Base-by-base conservation (phyloP, 225 moss, liverwort and hornwort genomes). In the Pleurozium schreberi region DNA sequence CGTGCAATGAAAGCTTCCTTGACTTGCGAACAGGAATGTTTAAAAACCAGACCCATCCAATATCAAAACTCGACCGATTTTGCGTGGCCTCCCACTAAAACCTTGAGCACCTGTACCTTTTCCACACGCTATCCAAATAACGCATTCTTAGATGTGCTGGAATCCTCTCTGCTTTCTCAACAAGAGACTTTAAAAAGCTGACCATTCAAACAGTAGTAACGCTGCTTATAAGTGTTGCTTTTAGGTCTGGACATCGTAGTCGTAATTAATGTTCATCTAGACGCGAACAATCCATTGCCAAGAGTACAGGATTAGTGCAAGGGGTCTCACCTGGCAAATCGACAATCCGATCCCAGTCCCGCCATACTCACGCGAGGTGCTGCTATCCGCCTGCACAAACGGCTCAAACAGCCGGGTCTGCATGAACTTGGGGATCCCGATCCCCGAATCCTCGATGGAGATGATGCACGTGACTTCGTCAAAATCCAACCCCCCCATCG, bases 311-410 rank as follows among this genome's bases (percentile, higher is more conserved):
- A 79, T n/a, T 53, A 61, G 57, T 28, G 52, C 8, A 34, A 66
- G 31, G 12, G 36, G 79, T 40, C 45, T 55, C 52, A 96, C 97
- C 96, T 98, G 96, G 38, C 97, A 98, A 85, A 98, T 98, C 31
- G 98, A 97, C 65, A 98, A 84, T 27, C 98, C 98, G 74, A 98
- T 97, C 88, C 98, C 98, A 11, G 97, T 98, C 69, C 98, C 98
- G 75, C 98, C 98, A 89, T 96, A 98, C 89, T 97, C 94, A 55
- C 98, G 93, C 28, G 98, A 98, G 61, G 97, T 98, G 88, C 95
- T 97, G 86, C 94, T 97, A 73, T 98, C 98, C 40, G 97, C 98
- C 83, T 97, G 96, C 80, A 96, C 93, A 84, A 98, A 98, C 65
- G 98, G 96, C 82, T 98, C 95, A 69, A 98, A 98, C 90, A 98